Base-by-base conservation (phyloP, 164 flowering plant species). In the Piper betle region DNA sequence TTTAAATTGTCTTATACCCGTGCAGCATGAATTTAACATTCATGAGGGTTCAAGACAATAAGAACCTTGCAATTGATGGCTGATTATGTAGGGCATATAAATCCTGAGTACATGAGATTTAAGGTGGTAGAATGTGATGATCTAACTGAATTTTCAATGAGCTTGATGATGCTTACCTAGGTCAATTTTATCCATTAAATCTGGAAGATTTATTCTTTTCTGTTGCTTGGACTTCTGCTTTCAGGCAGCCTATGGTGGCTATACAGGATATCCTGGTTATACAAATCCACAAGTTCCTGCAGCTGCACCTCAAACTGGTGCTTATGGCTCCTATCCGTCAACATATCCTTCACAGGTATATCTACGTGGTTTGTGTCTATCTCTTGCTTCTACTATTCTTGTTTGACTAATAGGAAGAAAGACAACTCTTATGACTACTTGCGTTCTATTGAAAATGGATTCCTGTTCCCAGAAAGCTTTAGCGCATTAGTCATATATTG, bases 291-390 rank as follows among this genome's bases (percentile, higher is more conserved):
- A 79, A 58, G 63, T 71, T 37, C 80, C 86, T 2, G 53, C 82
- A 37, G 60, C 96, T 50, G 79, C 78, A 15, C 79, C 88, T 42
- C 93, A 79, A 62, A 75, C 62, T 60, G 62, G 85, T 62, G 71
- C 81, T 20, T 88, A 84, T 75, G 84, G 76, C 37, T 76, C 87
- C 54, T 88, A 84, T 78, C 86, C 96, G 58, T 64, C 84, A 15
- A 61, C 92, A 46, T 88, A 84, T 73, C 80, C 61, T 60, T 75
- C 68, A 16, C 96, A 86, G 96, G 96, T 88, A 78, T 18, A 7
- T 55, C 20, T 37, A 8, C 15, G 3, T 55, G 15, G 9, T 16
- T 3, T 39, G 12, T 16, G 62, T 25, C n/a, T n/a, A 25, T 25
- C 33, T 25, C 2, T 25, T 25, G 33, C 2, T 25, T 25, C 33